A percentile compares a stretch with the other conserved stretches of the same genome.
phyloP scores from a whole-genome alignment of 192 early-diverging fungal species.

The Rhizoclosmatium globosum region DNA sequence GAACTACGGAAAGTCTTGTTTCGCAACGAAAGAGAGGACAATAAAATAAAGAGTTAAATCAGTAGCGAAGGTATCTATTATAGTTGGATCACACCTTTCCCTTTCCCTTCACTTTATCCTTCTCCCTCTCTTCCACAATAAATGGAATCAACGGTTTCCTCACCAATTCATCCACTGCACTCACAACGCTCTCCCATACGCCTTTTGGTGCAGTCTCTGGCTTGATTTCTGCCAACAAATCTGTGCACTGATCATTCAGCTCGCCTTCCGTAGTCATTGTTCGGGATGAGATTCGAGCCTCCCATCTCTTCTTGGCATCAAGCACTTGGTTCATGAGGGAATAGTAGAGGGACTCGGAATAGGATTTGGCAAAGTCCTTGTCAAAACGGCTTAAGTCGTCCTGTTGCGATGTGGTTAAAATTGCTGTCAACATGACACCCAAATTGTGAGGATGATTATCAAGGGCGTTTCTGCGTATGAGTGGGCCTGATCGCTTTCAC shows the following conservation, averaged over 20 bases:
- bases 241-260: background rate
- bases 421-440: background rate
- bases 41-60: no score
- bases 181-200: constrained; percentile 7
- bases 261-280: background rate
- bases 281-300: background rate
- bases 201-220: background rate
- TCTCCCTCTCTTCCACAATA: background rate
- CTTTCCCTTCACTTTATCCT: background rate
- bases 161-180: background rate
- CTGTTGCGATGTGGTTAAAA: background rate
- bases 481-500: background rate
- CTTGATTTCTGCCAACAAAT: constrained; percentile 11
- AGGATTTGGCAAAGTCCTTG: background rate
- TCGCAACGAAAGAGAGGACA: no score
- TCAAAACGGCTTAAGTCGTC: background rate
- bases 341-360: background rate
- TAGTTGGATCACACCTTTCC: background rate
- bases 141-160: background rate
- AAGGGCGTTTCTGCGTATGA: background rate
- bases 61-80: no score
- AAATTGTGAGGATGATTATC: background rate
- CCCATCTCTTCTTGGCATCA: constrained; percentile 8
- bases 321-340: background rate
- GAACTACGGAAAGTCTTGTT: no score